Evolutionary conservation across 305 asterid genomes (phyloP).

Genomic region (Lippia alba): DNA sequence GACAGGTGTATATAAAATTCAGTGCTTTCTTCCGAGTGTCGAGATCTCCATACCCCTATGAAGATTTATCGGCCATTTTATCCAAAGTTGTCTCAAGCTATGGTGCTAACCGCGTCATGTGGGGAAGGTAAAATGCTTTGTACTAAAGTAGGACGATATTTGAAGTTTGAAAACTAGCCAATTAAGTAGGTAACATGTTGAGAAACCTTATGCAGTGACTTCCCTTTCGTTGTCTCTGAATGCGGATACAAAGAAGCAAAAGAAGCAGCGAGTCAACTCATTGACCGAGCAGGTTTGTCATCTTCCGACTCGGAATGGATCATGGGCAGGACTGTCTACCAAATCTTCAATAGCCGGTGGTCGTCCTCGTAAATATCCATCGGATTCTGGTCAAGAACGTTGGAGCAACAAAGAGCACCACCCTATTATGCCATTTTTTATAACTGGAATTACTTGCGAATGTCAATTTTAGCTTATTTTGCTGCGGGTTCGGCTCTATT

Average conservation of each 20-base stretch:
- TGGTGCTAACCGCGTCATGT: conserved; percentile 86
- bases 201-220: conserved; percentile 59
- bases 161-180: neutral
- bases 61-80: conserved; percentile 59
- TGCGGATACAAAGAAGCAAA: conserved; percentile 86
- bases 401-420: too few relatives aligned
- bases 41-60: conserved; percentile 64
- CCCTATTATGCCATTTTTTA: too few relatives aligned
- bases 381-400: too few relatives aligned
- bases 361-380: conserved; percentile 28
- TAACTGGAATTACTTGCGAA: too few relatives aligned
- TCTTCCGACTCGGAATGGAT: conserved; percentile 71
- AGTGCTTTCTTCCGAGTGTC: conserved; percentile 89
- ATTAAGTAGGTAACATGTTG: neutral
- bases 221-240: conserved; percentile 74
- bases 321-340: conserved; percentile 70
- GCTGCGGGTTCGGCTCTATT: too few relatives aligned
- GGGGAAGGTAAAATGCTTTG: conserved; percentile 78
- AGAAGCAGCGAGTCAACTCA: conserved; percentile 56
- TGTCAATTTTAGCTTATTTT: too few relatives aligned
- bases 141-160: neutral
- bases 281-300: conserved; percentile 49
- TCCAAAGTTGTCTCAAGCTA: conserved; percentile 64
- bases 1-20: conserved; percentile 75
- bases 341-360: conserved; percentile 53